A percentile compares a stretch with the other conserved stretches of the same genome.
Evolutionary conservation across 768 basidiomycete genomes (phyloP).

Genomic region (Lentinula detonsa): DNA sequence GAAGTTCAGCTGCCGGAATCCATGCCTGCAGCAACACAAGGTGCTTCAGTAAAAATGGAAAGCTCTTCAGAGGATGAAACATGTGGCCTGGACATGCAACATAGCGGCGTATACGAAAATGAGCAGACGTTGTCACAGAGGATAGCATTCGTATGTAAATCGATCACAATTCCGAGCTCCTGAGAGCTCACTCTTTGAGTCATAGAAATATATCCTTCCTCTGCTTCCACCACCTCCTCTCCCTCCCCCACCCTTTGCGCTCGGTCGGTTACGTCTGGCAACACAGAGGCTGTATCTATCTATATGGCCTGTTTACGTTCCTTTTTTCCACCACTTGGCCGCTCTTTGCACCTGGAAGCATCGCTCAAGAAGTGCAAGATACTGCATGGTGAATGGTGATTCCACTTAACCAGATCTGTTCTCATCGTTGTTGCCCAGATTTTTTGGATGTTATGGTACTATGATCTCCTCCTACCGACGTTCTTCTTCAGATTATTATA

Average conservation of each 20-base stretch:
- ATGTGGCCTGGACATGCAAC: neutral
- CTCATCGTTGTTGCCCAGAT: slow-evolving; percentile 25
- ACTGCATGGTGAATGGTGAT: slow-evolving; percentile 42
- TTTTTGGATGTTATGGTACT: slow-evolving; percentile 63
- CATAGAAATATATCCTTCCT: slow-evolving; percentile 37
- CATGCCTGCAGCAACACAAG: slow-evolving; percentile 5
- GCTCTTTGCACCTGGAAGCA: slow-evolving; percentile 54
- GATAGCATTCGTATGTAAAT: slow-evolving; percentile 19
- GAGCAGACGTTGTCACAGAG: slow-evolving; percentile 16
- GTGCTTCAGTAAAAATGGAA: neutral
- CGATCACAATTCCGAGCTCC: neutral
- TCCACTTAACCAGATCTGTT: neutral
- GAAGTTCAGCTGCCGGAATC: slow-evolving; percentile 40
- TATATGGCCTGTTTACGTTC: slow-evolving; percentile 40
- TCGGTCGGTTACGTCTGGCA: slow-evolving; percentile 46
- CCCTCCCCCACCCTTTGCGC: slow-evolving; percentile 41
- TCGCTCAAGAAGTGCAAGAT: slow-evolving; percentile 34
- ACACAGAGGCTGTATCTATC: slow-evolving; percentile 52
- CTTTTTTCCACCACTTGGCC: slow-evolving; percentile 31
- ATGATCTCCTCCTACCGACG: slow-evolving; percentile 48
- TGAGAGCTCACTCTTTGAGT: neutral
- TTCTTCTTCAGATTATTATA: slow-evolving; percentile 42
- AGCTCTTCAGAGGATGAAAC: neutral
- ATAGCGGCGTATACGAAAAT: neutral
- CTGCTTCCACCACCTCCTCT: slow-evolving; percentile 35